Evolutionary conservation across 371 early-diverging fungal genomes (phyloP), one percentile per base, ranked within the genome.

Genomic region (Cladochytrium tenue): DNA sequence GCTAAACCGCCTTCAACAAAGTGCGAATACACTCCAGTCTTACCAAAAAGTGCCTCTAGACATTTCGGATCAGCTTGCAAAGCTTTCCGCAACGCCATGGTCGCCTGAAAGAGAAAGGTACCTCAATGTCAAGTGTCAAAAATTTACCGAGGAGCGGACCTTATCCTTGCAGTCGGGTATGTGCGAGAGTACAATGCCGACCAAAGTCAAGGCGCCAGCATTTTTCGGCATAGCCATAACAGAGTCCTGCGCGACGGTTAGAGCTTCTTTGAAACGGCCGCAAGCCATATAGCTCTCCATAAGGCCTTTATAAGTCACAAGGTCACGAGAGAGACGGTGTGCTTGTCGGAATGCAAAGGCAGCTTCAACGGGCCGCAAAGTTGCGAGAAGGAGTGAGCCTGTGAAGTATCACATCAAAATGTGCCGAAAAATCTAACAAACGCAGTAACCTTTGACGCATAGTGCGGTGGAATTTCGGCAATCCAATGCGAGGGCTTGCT

Each of bases 121-220:
- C 10, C 53, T 25, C 10, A 13, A 53, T 26, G 20, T 26, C 53
- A 58, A 13, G 32, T 10, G 10, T 13, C 13, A 51, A 34, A 57
- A 36, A 58, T 28, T n/a, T 50, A 28, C 20, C 43, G 43, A 43
- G 20, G 43, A 13, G 31, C 35, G 0, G 32, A 56, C 63, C 62
- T 62, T 53, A 13, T 32, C 34, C 33, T 53, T 1, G 34, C 65
- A 15, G 33, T 43, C 32, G 0, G 68, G 63, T 32, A 67, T 32
- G 50, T 66, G 68, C 32, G 59, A 58, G 5, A 68, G 59, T 0
- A 66, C 72, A 32, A 25, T 2, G 5, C 68, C 72, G 20, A 67
- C 62, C 13, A 72, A 35, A 26, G 51, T 61, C 25, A 63, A n/a
- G 2, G 72, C 63, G 4, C 56, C 51, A 13, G 72, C 64, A 60